Evolutionary conservation across 768 basidiomycete species (phyloP).

Genomic region (Boletus tomentosulus): DNA sequence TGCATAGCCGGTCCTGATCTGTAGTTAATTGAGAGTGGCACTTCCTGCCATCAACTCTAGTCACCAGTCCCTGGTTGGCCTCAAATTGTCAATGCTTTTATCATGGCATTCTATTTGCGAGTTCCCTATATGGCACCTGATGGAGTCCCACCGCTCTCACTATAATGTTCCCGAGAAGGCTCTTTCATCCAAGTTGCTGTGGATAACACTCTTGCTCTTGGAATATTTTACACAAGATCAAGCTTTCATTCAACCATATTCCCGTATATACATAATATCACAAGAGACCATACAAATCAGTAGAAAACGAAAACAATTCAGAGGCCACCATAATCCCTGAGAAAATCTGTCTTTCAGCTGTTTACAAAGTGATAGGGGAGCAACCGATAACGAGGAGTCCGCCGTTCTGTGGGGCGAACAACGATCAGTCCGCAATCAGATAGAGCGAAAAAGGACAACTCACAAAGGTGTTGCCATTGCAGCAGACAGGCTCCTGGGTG

Average conservation of each 20-base stretch:
- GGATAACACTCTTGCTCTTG: no score
- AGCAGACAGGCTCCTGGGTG: constrained; percentile 16
- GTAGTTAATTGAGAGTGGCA: no score
- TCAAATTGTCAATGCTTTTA: no score
- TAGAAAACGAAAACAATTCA: not conserved
- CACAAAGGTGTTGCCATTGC: constrained; percentile 10
- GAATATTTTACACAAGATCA: no score
- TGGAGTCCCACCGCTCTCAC: no score
- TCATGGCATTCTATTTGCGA: no score
- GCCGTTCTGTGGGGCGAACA: not conserved
- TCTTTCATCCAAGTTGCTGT: no score
- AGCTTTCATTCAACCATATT: not conserved
- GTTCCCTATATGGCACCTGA: no score
- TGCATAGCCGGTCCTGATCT: no score
- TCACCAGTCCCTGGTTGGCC: no score
- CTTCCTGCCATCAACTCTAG: no score
- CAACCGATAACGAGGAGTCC: constrained; percentile 12
- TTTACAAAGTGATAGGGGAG: constrained; percentile 3
- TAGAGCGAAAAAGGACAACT: not conserved
- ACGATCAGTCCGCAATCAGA: not conserved
- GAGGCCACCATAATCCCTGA: not conserved
- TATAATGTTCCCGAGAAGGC: no score
- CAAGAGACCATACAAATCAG: not conserved
- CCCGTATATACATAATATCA: not conserved
- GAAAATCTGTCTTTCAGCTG: not conserved